A percentile compares a stretch with the other conserved stretches of the same genome.
Evolutionary conservation across 768 basidiomycete genomes (phyloP).

Genomic region (Pleurotus sapidus): DNA sequence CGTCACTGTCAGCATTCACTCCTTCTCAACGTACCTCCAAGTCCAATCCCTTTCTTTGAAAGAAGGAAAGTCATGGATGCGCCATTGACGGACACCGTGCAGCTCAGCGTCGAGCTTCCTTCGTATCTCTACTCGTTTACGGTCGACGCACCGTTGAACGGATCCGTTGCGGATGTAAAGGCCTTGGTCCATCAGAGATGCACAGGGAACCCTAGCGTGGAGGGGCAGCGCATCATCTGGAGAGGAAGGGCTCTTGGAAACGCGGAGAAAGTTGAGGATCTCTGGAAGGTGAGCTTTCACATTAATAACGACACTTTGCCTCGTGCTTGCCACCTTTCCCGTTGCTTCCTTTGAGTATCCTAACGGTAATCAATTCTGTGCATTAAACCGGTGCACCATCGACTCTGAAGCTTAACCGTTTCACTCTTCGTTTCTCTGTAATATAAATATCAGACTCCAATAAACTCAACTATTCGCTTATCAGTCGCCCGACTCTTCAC

Average conservation of each 20-base stretch:
- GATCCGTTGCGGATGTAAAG: conserved; percentile 65
- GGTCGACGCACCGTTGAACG: conserved; percentile 43
- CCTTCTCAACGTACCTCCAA: too few relatives aligned
- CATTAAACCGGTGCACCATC: too few relatives aligned
- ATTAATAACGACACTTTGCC: not conserved
- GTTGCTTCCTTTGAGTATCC: too few relatives aligned
- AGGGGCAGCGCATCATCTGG: conserved; percentile 79
- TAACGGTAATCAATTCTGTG: too few relatives aligned
- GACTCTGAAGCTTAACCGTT: too few relatives aligned
- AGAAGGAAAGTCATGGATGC: too few relatives aligned
- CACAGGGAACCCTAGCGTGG: conserved; percentile 58
- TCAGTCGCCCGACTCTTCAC: conserved; percentile 55
- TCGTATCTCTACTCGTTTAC: conserved; percentile 66
- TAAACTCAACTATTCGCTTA: conserved; percentile 7
- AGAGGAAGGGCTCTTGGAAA: conserved; percentile 66
- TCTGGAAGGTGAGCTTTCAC: conserved; percentile 61
- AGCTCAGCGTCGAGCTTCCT: conserved; percentile 74
- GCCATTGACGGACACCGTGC: conserved; percentile 21
- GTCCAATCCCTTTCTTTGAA: too few relatives aligned
- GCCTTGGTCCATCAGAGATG: conserved; percentile 59
- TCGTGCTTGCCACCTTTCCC: too few relatives aligned
- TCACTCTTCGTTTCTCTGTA: too few relatives aligned
- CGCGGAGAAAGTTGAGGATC: conserved; percentile 57
- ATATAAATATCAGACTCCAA: too few relatives aligned
- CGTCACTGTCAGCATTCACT: too few relatives aligned